Base-by-base conservation (phyloP, 106 monocot species). In the Apostasia shenzhenica region DNA sequence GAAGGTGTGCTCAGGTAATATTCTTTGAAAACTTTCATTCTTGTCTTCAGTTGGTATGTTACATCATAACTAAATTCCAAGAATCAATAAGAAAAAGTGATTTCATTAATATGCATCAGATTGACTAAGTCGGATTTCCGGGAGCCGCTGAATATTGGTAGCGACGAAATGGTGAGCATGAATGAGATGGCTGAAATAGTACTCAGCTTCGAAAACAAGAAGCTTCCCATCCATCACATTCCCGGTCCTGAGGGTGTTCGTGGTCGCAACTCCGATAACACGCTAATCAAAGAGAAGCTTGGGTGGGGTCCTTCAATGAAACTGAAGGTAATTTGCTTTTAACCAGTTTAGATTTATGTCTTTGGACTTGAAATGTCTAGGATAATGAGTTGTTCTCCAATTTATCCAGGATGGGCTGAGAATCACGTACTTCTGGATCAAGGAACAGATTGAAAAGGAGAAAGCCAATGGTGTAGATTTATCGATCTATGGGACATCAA, bases 91-190 rank as follows among this genome's bases (percentile, higher is more conserved):
- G 4, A 59, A n/a, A 59, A 59, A 39, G 43, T 62, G 56, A 4
- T 26, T 26, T 26, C 26, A 26, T 26, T 26, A 45, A 44, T 44
- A 7, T 43, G 42, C 45, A 62, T 62, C 62, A 89, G 89, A 64
- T 80, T 89, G 74, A 93, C 89, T 47, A 87, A 94, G 74, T 94
- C 94, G 8, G 94, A 94, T 68, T 94, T 94, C 57, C 67, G 83
- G 0, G 94, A 90, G 70, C 94, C 94, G 14, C 85, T 94, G 39
- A 93, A 93, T 75, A 93, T 93, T 68, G 92, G 92, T 41, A 93
- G 92, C 61, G 88, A 93, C 71, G 92, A 88, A 75, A 93, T 93
- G 92, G 92, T 93, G 38, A 93, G 92, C 92, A 93, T 93, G 92
- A 93, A 93, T 54, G 92, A 90, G 78, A 90, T 90, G 89, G 94